phyloP scores from a whole-genome alignment of 352 stramenopile genomes.

The Globisporangium solare region DNA sequence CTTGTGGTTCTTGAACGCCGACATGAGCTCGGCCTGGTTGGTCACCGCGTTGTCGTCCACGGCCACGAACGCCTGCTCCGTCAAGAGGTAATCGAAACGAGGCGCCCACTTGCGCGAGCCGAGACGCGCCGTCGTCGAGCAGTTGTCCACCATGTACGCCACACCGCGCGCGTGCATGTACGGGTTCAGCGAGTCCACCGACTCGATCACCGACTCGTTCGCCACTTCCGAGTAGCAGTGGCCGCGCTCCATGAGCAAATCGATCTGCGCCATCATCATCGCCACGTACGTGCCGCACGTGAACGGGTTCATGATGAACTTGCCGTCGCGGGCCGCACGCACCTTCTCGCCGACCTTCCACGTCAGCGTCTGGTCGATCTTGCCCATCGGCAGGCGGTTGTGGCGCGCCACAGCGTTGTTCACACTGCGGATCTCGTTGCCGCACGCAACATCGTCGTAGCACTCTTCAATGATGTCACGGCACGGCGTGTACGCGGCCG shows the following conservation, averaged over 20 bases:
- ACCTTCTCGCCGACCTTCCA: conserved; percentile 98
- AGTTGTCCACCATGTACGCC: conserved; percentile 99
- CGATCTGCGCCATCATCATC: conserved; percentile 99
- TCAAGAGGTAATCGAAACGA: conserved; percentile 98
- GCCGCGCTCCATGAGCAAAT: conserved; percentile 93
- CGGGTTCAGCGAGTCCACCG: conserved; percentile 96
- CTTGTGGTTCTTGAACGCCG: conserved; percentile 94
- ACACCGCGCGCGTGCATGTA: conserved; percentile 99
- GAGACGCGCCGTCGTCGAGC: conserved; percentile 97
- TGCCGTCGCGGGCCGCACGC: conserved; percentile 90
- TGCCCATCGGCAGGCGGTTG: conserved; percentile 94
- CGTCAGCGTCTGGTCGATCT: conserved; percentile 97
- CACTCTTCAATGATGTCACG: conserved; percentile 98
- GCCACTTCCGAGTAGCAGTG: conserved; percentile 98
- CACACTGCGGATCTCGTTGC: conserved; percentile 97
- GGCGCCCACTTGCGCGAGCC: conserved; percentile 97
- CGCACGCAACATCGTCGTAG: conserved; percentile 97
- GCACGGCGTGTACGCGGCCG: conserved; percentile 92
- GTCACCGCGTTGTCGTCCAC: conserved; percentile 92
- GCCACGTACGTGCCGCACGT: conserved; percentile 96
- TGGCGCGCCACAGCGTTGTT: conserved; percentile 96
- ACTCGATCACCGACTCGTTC: conserved; percentile 99
- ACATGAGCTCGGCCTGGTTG: conserved; percentile 85
- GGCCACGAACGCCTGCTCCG: conserved; percentile 95
- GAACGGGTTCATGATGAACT: conserved; percentile 97